Conservation (phyloP, 2,329 filamentous ascomycete species). For the Lomentospora prolificans region DNA sequence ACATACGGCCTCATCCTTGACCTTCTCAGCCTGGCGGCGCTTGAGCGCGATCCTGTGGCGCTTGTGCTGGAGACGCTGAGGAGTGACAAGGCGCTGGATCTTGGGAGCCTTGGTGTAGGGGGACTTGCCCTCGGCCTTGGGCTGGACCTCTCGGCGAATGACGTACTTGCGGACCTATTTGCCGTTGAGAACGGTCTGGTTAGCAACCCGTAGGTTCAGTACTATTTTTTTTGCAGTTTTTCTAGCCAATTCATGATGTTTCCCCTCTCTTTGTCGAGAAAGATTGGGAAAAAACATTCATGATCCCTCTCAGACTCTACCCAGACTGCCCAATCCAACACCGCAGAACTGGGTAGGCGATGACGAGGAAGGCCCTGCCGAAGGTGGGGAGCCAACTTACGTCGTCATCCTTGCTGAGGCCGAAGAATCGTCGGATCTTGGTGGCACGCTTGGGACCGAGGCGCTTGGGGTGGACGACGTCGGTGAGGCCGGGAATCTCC, state of each 20-base stretch:
- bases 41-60: constrained; percentile 96
- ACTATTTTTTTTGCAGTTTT: not conserved
- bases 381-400: constrained; percentile 56
- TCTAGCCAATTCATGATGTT: constrained; percentile 5
- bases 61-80: constrained; percentile 99
- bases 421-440: constrained; percentile 99
- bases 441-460: constrained; percentile 99
- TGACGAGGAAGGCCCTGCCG: constrained; percentile 46
- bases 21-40: constrained; percentile 91
- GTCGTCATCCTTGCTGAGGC: constrained; percentile 99
- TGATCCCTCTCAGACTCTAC: constrained; percentile 51
- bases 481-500: constrained; percentile 93
- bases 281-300: constrained; percentile 8
- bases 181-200: constrained; percentile 14
- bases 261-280: not conserved
- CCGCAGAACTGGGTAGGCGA: constrained; percentile 57
- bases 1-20: constrained; percentile 98
- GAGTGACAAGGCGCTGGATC: constrained; percentile 99
- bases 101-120: constrained; percentile 99
- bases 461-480: constrained; percentile 97
- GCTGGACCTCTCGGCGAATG: constrained; percentile 95
- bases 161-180: constrained; percentile 95
- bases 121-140: constrained; percentile 95
- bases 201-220: constrained; percentile 19
- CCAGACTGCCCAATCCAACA: constrained; percentile 33